These are phyloP conservation scores for Carallia brachiata DNA, from an alignment of 345 rosid species.

Conservation along the genomic window DNA sequence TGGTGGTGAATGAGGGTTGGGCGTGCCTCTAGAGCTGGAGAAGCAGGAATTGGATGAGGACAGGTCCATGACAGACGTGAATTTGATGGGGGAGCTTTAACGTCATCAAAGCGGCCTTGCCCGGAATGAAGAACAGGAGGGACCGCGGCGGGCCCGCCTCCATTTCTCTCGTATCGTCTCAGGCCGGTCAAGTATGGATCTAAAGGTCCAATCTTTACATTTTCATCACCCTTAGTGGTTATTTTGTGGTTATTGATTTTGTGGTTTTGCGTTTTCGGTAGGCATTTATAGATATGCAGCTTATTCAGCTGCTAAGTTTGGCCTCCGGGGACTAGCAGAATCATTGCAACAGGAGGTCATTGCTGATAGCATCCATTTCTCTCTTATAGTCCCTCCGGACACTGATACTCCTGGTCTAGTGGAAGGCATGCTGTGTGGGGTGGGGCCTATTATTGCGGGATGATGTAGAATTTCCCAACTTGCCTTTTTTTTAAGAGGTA, in stretches of 20 bases:
- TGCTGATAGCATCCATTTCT: constrained; percentile 65
- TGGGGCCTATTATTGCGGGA: constrained; percentile 8
- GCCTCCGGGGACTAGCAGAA: constrained; percentile 82
- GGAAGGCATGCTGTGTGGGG: constrained; percentile 58
- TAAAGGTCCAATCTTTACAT: too few species aligned
- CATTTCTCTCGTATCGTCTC: constrained; percentile 72
- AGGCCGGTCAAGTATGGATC: constrained; percentile 84
- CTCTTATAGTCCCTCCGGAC: constrained; percentile 80
- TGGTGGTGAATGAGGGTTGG: constrained; percentile 79
- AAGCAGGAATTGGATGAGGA: constrained; percentile 63
- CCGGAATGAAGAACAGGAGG: constrained; percentile 58
- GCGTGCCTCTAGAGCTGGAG: constrained; percentile 54
- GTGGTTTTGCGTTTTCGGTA: constrained; percentile 42
- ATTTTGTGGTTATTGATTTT: constrained; percentile 39
- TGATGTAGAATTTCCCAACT: constrained; percentile 45
- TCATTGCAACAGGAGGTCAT: constrained; percentile 91
- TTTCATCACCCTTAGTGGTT: constrained; percentile 22
- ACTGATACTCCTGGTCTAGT: constrained; percentile 77
- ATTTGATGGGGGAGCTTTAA: constrained; percentile 77
- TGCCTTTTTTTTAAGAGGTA: too few species aligned
- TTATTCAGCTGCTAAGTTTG: constrained; percentile 83
- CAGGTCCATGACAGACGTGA: constrained; percentile 71
- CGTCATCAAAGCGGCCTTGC: constrained; percentile 73
- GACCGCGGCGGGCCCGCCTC: constrained; percentile 51
- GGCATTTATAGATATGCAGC: constrained; percentile 89